phyloP scores from a whole-genome alignment of 257 asterid genomes.

The Solanum arcanum region DNA sequence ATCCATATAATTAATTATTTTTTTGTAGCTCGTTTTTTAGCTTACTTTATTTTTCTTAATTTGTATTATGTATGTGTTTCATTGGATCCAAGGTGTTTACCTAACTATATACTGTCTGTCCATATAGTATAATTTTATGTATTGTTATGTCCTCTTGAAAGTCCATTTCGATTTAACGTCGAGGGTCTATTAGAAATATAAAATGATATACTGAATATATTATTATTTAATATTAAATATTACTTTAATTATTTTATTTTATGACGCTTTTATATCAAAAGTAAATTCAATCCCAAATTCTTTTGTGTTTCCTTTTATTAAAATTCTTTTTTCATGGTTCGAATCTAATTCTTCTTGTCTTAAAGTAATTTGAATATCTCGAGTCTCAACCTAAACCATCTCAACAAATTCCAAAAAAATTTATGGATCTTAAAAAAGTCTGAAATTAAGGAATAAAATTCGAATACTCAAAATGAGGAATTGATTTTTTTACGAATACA shows the following conservation, averaged over 20 bases:
- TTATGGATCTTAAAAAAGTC: neutral
- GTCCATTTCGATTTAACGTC: neutral
- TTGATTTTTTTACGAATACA: neutral
- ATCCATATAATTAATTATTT: neutral
- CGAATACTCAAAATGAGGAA: neutral
- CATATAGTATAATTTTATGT: neutral
- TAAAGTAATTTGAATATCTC: neutral
- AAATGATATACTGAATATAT: too few species aligned
- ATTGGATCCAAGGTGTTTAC: neutral
- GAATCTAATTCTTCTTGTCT: neutral
- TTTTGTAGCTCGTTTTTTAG: neutral
- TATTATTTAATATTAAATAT: too few species aligned
- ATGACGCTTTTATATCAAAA: too few species aligned
- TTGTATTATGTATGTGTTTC: neutral
- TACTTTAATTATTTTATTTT: too few species aligned
- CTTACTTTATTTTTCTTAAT: neutral
- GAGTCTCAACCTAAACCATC: neutral
- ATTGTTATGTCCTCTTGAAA: neutral
- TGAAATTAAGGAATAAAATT: neutral
- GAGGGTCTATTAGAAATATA: too few species aligned
- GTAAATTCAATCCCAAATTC: too few species aligned
- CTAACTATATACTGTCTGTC: neutral
- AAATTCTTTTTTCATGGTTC: too few species aligned
- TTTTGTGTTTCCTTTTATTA: too few species aligned
- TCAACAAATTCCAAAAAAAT: neutral